phyloP scores from a whole-genome alignment of 164 flowering plant species.

The Piper betle region DNA sequence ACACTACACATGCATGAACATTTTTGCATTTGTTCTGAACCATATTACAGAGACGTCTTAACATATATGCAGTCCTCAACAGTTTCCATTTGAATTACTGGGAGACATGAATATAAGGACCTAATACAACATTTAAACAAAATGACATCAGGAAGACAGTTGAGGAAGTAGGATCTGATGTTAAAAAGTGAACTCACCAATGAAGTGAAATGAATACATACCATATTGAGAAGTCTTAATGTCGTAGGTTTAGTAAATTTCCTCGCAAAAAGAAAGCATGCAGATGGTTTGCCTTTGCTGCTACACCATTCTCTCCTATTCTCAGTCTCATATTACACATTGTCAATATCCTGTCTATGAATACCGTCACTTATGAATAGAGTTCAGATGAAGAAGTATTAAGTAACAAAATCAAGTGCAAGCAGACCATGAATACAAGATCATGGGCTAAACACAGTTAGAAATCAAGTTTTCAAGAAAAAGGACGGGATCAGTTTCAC shows the following conservation, averaged over 20 bases:
- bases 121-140: background rate
- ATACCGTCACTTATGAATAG: background rate
- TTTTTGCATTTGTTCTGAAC: no score
- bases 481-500: no score
- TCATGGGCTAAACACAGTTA: no score
- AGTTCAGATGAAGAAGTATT: background rate
- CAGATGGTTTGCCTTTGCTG: slow-evolving; percentile 64
- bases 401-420: no score
- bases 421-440: no score
- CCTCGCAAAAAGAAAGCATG: slow-evolving; percentile 85
- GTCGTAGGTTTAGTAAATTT: slow-evolving; percentile 91
- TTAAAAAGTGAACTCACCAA: no score
- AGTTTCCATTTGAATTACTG: no score
- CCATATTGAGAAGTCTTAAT: slow-evolving; percentile 59
- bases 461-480: no score
- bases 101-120: no score
- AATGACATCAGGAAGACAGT: background rate
- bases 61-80: no score
- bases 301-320: slow-evolving; percentile 86
- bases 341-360: slow-evolving; percentile 51
- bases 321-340: slow-evolving; percentile 74
- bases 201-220: slow-evolving; percentile 4
- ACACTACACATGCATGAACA: no score
- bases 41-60: no score
- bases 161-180: background rate